Conservation (phyloP, 768 basidiomycete species). For the Cystobasidium tubakii region DNA sequence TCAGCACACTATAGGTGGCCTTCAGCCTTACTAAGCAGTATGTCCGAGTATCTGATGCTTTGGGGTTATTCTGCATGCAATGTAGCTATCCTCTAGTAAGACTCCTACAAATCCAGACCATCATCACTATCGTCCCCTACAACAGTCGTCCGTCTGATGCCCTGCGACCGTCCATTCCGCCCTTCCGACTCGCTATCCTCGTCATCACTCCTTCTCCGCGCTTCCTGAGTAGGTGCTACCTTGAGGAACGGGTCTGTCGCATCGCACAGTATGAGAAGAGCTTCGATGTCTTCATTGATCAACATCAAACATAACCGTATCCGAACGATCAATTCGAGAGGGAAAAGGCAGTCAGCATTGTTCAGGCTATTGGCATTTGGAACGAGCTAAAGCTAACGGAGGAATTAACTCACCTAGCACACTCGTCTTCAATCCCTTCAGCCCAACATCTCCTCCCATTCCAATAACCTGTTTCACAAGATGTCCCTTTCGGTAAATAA, state of each 20-base stretch:
- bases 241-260: slow-evolving; percentile 23
- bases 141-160: slow-evolving; percentile 5
- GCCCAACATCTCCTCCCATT: slow-evolving; percentile 66
- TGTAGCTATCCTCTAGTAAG: not conserved
- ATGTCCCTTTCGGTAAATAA: slow-evolving; percentile 88
- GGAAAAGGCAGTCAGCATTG: no score
- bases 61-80: not conserved
- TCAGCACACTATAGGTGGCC: no score
- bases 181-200: slow-evolving; percentile 22
- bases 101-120: slow-evolving; percentile 25
- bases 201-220: slow-evolving; percentile 5
- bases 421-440: slow-evolving; percentile 57
- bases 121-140: slow-evolving; percentile 1
- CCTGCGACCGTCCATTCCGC: not conserved
- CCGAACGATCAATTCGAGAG: no score
- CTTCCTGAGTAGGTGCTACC: slow-evolving; percentile 17
- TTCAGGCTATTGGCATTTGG: no score
- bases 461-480: slow-evolving; percentile 76
- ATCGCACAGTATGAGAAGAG: slow-evolving; percentile 29
- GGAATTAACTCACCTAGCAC: slow-evolving; percentile 61
- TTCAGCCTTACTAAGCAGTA: no score
- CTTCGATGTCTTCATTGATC: slow-evolving; percentile 18
- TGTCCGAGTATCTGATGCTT: not conserved
- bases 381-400: not conserved
- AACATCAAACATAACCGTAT: no score